Evolutionary conservation across 495 filamentous ascomycete genomes (phyloP), one percentile per base, ranked within the genome.

Genomic region (Lasiosphaeriaceae sp.): DNA sequence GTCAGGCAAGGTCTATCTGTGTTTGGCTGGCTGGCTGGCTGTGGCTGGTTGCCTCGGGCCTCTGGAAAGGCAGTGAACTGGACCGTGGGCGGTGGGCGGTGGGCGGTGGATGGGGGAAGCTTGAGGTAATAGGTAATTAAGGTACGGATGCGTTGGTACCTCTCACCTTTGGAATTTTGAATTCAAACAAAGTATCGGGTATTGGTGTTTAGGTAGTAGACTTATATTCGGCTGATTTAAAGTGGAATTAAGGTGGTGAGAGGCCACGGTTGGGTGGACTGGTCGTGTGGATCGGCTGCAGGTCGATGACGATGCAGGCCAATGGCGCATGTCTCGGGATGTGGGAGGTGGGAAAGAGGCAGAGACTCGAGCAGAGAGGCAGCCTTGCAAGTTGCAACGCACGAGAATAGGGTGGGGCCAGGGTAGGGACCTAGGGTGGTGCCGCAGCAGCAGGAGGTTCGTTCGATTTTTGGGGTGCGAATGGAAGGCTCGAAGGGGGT

Each of bases 231-330:
- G 54, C 59, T 61, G 55, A 47, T 59, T 60, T 60, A 65, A 57
- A 61, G 60, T 70, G 60, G 58, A 66, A 68, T 62, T 69, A 65
- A 61, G 56, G 64, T 64, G 45, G 41, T 54, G 23, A 45, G 49
- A 24, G 54, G 47, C 52, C 34, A 49, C 52, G 62, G 67, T 55
- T 61, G 61, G 26, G 62, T 59, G 59, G 64, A n/a, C 62, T 67
- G 59, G 55, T 46, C 54, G 63, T 54, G 65, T 54, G 65, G 65
- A 66, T 68, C 61, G 63, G 52, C 66, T 71, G 68, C 68, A 67
- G 62, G 64, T 66, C 62, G 66, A 71, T 71, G 68, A 71, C 68
- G 66, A 63, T 64, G 64, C 68, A 61, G 60, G 45, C 62, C 62
- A 66, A 61, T 65, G 57, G 64, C 59, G 62, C 63, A 66, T 63